These are phyloP conservation scores for Cladophialophora carrionii DNA, from an alignment of 2,329 filamentous ascomycete species.

Conservation along the genomic window DNA sequence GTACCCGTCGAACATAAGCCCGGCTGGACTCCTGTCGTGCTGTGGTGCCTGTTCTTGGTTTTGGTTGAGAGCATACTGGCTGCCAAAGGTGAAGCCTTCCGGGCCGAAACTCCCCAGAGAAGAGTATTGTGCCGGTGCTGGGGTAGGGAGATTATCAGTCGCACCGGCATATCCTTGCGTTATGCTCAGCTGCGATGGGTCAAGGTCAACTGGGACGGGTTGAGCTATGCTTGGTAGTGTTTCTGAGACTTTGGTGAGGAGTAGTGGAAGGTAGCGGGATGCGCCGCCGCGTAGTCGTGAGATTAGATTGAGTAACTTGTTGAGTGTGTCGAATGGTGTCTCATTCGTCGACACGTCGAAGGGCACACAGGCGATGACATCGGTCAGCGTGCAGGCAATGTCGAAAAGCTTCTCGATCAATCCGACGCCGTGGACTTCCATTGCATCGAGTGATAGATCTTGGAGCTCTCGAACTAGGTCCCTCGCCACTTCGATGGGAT, in stretches of 20 bases:
- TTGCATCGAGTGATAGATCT: slow-evolving; percentile 70
- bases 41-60: neutral
- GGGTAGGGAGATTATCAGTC: slow-evolving; percentile 31
- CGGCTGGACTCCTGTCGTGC: neutral
- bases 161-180: slow-evolving; percentile 36
- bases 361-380: slow-evolving; percentile 68
- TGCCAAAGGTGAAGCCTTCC: neutral
- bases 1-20: slow-evolving; percentile 17
- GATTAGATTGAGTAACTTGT: slow-evolving; percentile 68
- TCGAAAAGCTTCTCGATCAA: slow-evolving; percentile 83
- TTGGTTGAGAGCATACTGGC: neutral
- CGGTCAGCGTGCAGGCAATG: slow-evolving; percentile 71
- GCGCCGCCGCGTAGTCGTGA: slow-evolving; percentile 74
- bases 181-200: slow-evolving; percentile 25
- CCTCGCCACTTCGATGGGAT: slow-evolving; percentile 64
- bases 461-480: slow-evolving; percentile 68
- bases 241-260: slow-evolving; percentile 75
- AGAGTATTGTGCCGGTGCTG: slow-evolving; percentile 18
- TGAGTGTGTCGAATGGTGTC: slow-evolving; percentile 70
- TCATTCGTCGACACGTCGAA: slow-evolving; percentile 21
- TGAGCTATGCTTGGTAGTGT: slow-evolving; percentile 57
- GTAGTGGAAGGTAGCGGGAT: slow-evolving; percentile 73
- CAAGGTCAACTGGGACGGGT: slow-evolving; percentile 1
- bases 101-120: slow-evolving; percentile 3
- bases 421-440: slow-evolving; percentile 74